phyloP scores from a whole-genome alignment of 345 rosid genomes.

The Dovyalis caffra region DNA sequence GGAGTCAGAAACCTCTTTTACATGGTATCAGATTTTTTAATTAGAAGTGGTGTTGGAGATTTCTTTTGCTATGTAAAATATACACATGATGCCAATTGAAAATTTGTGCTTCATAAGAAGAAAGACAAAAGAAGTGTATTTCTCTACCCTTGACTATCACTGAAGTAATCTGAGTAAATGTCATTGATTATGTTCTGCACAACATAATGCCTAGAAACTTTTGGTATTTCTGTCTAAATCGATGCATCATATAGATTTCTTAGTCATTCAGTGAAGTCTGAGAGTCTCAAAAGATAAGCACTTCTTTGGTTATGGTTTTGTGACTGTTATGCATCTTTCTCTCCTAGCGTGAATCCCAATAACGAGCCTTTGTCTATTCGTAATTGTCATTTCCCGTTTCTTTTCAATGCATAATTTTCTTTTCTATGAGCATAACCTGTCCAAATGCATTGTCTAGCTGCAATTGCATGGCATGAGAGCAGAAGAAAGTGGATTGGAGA shows the following conservation, averaged over 20 bases:
- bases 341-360: neutral
- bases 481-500: slow-evolving; percentile 81
- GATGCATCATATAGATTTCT: neutral
- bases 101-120: neutral
- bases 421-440: slow-evolving; percentile 22
- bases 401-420: neutral
- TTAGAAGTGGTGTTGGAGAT: neutral
- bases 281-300: neutral
- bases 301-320: neutral
- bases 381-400: neutral
- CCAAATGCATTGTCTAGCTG: slow-evolving; percentile 45
- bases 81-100: neutral
- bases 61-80: neutral
- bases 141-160: neutral
- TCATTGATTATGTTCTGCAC: neutral
- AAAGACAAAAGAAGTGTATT: neutral
- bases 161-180: neutral
- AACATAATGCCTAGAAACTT: neutral
- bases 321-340: neutral
- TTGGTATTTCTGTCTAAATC: neutral
- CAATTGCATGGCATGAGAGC: slow-evolving; percentile 65
- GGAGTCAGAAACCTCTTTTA: no score
- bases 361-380: neutral
- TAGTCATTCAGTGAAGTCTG: neutral
- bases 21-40: neutral